Evolutionary conservation across 345 rosid species (phyloP), one percentile per base, ranked within the genome.

Genomic region (Laguncularia racemosa): DNA sequence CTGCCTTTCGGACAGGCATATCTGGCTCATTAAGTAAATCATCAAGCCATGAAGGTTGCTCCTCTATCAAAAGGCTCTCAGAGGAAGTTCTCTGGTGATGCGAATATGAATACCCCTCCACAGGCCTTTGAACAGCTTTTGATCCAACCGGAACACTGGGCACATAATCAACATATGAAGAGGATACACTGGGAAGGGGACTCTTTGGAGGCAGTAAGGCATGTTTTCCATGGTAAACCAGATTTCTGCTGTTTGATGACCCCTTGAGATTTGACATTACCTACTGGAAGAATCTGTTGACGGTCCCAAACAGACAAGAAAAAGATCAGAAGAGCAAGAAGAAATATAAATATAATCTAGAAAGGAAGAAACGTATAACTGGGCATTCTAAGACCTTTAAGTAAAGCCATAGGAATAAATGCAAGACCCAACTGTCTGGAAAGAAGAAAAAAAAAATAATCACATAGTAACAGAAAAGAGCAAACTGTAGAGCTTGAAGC

Each of bases 31-130:
- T 67, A 26, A 84, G 75, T 64, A 84, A 81, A 46, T 84, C 91
- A 50, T 81, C 87, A 6, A 84, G 77, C 87, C 91, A 84, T 55
- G 83, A 70, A 21, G 83, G 87, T 54, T 79, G 84, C 46, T 81
- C 78, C 38, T 68, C 85, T 6, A 66, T 62, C 48, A 53, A 50
- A 57, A 75, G 12, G 57, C 73, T 69, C 53, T 76, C 75, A 49
- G 74, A 74, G 20, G 76, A 72, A 44, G 84, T 72, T 48, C 84
- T 74, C 38, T 69, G 80, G 26, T 78, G 86, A 64, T 68, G 76
- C 26, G 40, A 59, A 38, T 64, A 47, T 20, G 45, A 57, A 38
- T 64, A 47, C 20, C 44, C 73, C 55, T 64, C 67, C 11, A 48
- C 12, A 15, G 72, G 66, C 65, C 60, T 70, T 47, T 47, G 58